These are phyloP conservation scores for Phylloporus sp. DNA, from an alignment of 768 basidiomycete genomes.

Conservation along the genomic window DNA sequence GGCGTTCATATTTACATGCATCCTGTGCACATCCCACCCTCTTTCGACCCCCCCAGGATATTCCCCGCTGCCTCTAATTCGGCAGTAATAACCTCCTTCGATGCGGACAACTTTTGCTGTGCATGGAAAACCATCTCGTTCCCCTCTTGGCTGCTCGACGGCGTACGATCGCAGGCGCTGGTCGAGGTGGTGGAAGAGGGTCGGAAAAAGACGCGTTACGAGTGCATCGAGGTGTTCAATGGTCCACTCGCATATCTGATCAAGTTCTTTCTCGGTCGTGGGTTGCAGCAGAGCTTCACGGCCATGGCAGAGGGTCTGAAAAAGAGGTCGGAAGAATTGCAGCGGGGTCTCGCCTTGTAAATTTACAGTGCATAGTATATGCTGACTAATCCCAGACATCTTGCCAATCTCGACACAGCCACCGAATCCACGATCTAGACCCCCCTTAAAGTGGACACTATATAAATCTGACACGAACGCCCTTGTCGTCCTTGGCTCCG, in stretches of 20 bases:
- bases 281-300: slow-evolving; percentile 41
- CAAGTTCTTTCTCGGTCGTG: slow-evolving; percentile 38
- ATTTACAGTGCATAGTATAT: neutral
- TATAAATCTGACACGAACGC: slow-evolving; percentile 18
- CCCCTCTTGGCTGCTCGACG: slow-evolving; percentile 44
- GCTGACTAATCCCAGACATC: slow-evolving; percentile 24
- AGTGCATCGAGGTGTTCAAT: slow-evolving; percentile 56
- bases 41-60: slow-evolving; percentile 37
- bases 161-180: slow-evolving; percentile 63
- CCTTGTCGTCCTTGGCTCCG: slow-evolving; percentile 6
- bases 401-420: slow-evolving; percentile 25
- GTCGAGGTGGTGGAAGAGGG: slow-evolving; percentile 41
- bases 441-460: slow-evolving; percentile 11
- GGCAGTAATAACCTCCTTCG: slow-evolving; percentile 46
- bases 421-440: slow-evolving; percentile 21
- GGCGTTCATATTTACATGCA: slow-evolving; percentile 46
- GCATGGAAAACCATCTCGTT: slow-evolving; percentile 47
- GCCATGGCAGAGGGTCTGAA: slow-evolving; percentile 60
- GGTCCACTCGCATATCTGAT: slow-evolving; percentile 54
- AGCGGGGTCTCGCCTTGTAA: neutral
- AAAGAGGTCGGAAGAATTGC: slow-evolving; percentile 38
- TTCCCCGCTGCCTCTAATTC: slow-evolving; percentile 36
- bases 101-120: slow-evolving; percentile 49
- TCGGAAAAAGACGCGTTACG: slow-evolving; percentile 51
- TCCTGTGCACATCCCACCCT: slow-evolving; percentile 58